Conservation (phyloP, 345 rosid genomes). For the Adansonia digitata region DNA sequence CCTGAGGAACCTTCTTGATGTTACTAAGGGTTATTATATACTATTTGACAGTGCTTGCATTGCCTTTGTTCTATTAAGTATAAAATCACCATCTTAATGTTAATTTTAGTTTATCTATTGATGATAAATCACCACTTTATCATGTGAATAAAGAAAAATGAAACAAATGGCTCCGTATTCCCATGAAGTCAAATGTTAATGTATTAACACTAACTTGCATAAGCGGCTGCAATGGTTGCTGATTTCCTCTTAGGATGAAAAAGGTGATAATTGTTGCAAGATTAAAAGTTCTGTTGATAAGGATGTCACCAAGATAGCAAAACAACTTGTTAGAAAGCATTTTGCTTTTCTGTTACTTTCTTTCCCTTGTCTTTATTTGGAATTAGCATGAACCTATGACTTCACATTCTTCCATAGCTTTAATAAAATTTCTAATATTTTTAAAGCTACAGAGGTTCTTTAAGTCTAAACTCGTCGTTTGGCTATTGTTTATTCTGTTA, state of each 20-base stretch:
- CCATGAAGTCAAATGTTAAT: not conserved
- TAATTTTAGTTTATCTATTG: too few species aligned
- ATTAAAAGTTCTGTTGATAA: constrained; percentile 58
- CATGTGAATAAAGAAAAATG: too few species aligned
- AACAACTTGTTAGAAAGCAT: constrained; percentile 61
- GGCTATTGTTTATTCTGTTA: constrained; percentile 16
- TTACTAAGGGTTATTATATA: too few species aligned
- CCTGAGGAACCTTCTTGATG: too few species aligned
- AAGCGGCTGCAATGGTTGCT: constrained; percentile 18
- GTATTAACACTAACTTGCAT: constrained; percentile 17
- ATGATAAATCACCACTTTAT: too few species aligned
- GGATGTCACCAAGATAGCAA: constrained; percentile 79
- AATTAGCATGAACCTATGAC: not conserved
- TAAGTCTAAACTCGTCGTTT: constrained; percentile 25
- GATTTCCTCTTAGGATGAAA: constrained; percentile 30
- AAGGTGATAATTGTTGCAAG: constrained; percentile 88
- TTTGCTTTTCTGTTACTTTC: not conserved
- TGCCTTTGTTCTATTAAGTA: too few species aligned
- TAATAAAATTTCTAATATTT: not conserved
- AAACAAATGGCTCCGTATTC: not conserved
- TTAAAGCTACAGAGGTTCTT: constrained; percentile 87
- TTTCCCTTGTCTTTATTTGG: not conserved
- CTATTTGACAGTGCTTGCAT: too few species aligned
- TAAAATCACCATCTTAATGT: too few species aligned
- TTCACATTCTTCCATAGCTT: not conserved